phyloP scores from a whole-genome alignment of 2,329 filamentous ascomycete species.

The Coniochaeta sp. region DNA sequence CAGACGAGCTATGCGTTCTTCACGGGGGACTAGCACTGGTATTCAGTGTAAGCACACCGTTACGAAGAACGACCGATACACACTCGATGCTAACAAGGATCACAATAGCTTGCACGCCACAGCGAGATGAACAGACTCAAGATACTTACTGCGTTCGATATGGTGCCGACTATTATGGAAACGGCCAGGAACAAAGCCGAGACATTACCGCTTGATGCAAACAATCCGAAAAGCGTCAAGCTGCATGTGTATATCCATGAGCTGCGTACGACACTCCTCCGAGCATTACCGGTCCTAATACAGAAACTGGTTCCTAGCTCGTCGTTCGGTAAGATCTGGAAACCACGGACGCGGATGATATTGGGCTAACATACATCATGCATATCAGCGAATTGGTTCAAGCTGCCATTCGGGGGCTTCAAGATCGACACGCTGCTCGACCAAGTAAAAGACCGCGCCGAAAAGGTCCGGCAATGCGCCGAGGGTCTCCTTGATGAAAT shows the following conservation, averaged over 20 bases:
- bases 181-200: constrained; percentile 6
- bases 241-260: constrained; percentile 1
- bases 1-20: constrained; percentile 5
- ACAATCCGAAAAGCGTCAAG: not conserved
- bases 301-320: constrained; percentile 8
- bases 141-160: constrained; percentile 10
- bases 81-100: not conserved
- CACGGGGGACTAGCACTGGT: constrained; percentile 8
- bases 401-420: constrained; percentile 7
- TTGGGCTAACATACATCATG: not conserved
- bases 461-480: constrained; percentile 1
- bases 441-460: constrained; percentile 6
- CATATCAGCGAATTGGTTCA: constrained; percentile 1
- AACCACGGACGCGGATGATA: not conserved
- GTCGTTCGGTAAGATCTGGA: constrained; percentile 5
- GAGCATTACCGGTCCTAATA: constrained; percentile 3
- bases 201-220: constrained; percentile 3
- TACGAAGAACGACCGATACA: not conserved
- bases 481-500: constrained; percentile 6
- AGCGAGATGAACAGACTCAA: constrained; percentile 8
- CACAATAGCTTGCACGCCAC: constrained; percentile 10
- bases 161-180: constrained; percentile 9
- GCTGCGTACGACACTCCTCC: constrained; percentile 4
- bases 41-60: constrained; percentile 7
- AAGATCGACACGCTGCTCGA: constrained; percentile 12